Percentiles rank a stretch among this genome's conserved stretches.
Conservation (phyloP, 75 land plant species). For the Cryptomeria japonica region DNA sequence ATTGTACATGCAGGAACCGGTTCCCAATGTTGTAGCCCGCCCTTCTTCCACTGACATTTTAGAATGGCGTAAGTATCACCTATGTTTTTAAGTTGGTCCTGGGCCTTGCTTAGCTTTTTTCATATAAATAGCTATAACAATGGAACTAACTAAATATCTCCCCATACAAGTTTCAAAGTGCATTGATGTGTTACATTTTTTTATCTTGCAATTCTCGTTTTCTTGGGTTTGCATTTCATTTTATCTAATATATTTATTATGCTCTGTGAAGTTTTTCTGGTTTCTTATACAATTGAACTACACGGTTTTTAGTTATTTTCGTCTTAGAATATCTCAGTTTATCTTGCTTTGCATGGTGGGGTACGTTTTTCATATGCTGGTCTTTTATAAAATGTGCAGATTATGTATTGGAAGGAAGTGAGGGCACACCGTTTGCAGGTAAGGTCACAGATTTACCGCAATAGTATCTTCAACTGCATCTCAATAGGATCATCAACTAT, state of each 20-base stretch:
- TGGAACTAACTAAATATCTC: neutral
- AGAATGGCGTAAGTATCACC: conserved; percentile 85
- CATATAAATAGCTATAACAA: neutral
- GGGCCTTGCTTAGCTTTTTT: neutral
- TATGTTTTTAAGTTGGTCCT: conserved; percentile 2
- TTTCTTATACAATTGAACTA: neutral
- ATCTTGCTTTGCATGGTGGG: neutral
- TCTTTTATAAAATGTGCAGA: conserved; percentile 43
- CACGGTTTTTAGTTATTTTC: neutral
- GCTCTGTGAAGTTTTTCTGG: neutral
- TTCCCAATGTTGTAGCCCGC: conserved; percentile 76
- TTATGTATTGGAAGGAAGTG: conserved; percentile 96
- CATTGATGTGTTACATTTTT: neutral
- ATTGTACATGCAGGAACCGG: conserved; percentile 70
- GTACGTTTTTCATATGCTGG: neutral
- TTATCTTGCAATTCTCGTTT: neutral
- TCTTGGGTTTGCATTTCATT: neutral
- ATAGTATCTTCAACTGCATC: neutral
- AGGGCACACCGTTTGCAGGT: conserved; percentile 96
- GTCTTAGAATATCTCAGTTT: neutral
- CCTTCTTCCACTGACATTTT: conserved; percentile 78
- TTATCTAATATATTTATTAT: neutral
- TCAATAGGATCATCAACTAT: neutral
- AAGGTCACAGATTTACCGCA: neutral
- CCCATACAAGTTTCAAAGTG: neutral